Evolutionary conservation across 2,329 filamentous ascomycete species (phyloP), one percentile per base, ranked within the genome.

Genomic region (Dryadomyces sulphureus): DNA sequence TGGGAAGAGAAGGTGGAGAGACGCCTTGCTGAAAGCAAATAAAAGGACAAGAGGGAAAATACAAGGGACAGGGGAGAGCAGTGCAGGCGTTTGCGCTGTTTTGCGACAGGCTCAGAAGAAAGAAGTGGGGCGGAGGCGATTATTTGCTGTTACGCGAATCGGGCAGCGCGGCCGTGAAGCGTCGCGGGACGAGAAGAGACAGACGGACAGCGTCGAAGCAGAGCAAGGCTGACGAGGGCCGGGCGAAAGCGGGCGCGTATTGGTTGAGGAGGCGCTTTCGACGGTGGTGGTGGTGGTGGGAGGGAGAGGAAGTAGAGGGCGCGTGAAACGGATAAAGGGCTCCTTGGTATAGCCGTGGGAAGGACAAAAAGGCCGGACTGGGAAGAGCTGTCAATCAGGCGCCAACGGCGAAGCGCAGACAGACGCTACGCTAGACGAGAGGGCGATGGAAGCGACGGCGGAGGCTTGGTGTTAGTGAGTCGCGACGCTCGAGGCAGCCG

Each of bases 371-470:
- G 27, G 27, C 27, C 16, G 27, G 11, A 32, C 17, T n/a, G 8
- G 8, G 8, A 21, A 39, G 40, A 45, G 40, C 9, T 20, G 30
- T 36, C n/a, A 16, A n/a, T 6, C 14, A 36, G 24, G 20, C 41
- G 41, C 41, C 41, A 43, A 35, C 41, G 41, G 30, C 27, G 20
- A 45, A 41, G 38, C 30, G 21, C 38, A 41, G 45, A 27, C 45
- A 38, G 45, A 41, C 32, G 38, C 45, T 46, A 46, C 45, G 38
- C 32, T n/a, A 43, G 11, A 34, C 24, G 5, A 8, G n/a, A 22
- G 7, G 22, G 16, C 17, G 38, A 27, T 41, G 17, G 38, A 38
- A 20, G 35, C 35, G 27, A 32, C 20, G 17, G 20, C 11, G 38
- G 16, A 32, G 16, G 27, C 27, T 32, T 9, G 27, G 27, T 32